A percentile compares a stretch with the other conserved stretches of the same genome.
phyloP scores from a whole-genome alignment of 495 filamentous ascomycete species.

The Trichoderma asperelloides region DNA sequence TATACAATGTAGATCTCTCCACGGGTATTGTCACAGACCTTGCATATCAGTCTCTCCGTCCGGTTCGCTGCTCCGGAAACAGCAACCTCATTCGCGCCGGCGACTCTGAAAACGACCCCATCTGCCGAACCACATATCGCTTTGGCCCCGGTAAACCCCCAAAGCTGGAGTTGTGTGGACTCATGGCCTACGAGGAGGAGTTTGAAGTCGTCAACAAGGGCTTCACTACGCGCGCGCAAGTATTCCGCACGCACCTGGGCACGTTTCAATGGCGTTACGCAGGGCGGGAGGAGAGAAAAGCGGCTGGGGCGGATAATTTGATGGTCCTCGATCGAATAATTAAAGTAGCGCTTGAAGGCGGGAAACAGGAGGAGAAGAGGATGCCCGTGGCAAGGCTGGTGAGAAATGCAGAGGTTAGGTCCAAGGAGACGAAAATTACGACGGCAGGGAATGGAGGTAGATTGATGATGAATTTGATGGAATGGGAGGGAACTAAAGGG shows the following conservation, averaged over 20 bases:
- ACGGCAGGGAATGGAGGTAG: slow-evolving; percentile 46
- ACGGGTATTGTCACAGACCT: slow-evolving; percentile 18
- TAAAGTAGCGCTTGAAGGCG: slow-evolving; percentile 9
- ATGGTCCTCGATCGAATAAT: slow-evolving; percentile 29
- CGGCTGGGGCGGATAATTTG: slow-evolving; percentile 21
- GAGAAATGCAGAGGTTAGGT: slow-evolving; percentile 33
- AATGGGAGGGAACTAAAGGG: slow-evolving; percentile 16
- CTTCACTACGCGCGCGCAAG: slow-evolving; percentile 28
- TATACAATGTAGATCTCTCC: slow-evolving; percentile 25
- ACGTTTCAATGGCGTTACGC: slow-evolving; percentile 44
- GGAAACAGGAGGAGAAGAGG: slow-evolving; percentile 15
- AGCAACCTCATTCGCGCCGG: slow-evolving; percentile 22
- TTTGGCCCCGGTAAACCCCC: slow-evolving; percentile 37
- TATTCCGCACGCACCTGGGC: slow-evolving; percentile 29
- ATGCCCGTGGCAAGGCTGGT: slow-evolving; percentile 36
- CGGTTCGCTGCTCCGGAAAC: slow-evolving; percentile 33
- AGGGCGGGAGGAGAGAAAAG: slow-evolving; percentile 23
- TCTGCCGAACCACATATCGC: slow-evolving; percentile 40
- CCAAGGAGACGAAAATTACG: slow-evolving; percentile 29
- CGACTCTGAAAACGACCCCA: slow-evolving; percentile 16
- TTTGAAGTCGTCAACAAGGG: slow-evolving; percentile 28
- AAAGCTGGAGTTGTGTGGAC: slow-evolving; percentile 17
- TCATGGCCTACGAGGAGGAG: slow-evolving; percentile 13
- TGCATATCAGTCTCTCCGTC: slow-evolving; percentile 36
- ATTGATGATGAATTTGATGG: slow-evolving; percentile 31